Evolutionary conservation across 495 filamentous ascomycete species (phyloP).

Genomic region (Usnea hakonensis): DNA sequence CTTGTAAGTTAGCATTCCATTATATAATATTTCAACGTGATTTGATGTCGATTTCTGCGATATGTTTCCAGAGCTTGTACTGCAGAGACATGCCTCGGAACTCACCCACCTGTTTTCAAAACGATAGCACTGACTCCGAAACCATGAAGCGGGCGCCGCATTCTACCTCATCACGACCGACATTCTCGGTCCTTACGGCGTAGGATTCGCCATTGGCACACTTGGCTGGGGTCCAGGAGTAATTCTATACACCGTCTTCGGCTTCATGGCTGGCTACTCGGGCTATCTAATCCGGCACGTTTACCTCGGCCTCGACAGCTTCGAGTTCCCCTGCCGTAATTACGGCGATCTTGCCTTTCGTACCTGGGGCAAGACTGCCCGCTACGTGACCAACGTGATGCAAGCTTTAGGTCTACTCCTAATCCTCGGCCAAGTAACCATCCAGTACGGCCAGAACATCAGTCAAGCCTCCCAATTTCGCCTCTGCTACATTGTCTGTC

Average conservation of each 20-base stretch:
- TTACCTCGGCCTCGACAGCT: constrained; percentile 50
- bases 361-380: constrained; percentile 42
- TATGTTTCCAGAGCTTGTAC: too few species aligned
- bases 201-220: constrained; percentile 30
- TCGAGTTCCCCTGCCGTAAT: constrained; percentile 44
- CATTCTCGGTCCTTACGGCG: constrained; percentile 51
- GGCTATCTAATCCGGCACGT: constrained; percentile 51
- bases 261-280: constrained; percentile 35
- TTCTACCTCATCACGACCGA: constrained; percentile 56
- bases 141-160: constrained; percentile 37
- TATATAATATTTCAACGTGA: too few species aligned
- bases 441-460: constrained; percentile 48
- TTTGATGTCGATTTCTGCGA: too few species aligned
- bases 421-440: constrained; percentile 45
- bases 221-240: constrained; percentile 31
- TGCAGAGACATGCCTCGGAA: too few species aligned
- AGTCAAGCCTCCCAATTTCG: constrained; percentile 45
- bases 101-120: too few species aligned
- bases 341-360: constrained; percentile 55
- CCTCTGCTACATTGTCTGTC: constrained; percentile 34
- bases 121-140: too few species aligned
- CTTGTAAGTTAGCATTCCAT: too few species aligned
- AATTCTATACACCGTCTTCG: constrained; percentile 31
- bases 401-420: constrained; percentile 46
- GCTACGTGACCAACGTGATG: constrained; percentile 47